Percentiles rank a stretch among this genome's conserved stretches.
Conservation (phyloP, 2,329 filamentous ascomycete species). For the Ascocoryne sarcoides region DNA sequence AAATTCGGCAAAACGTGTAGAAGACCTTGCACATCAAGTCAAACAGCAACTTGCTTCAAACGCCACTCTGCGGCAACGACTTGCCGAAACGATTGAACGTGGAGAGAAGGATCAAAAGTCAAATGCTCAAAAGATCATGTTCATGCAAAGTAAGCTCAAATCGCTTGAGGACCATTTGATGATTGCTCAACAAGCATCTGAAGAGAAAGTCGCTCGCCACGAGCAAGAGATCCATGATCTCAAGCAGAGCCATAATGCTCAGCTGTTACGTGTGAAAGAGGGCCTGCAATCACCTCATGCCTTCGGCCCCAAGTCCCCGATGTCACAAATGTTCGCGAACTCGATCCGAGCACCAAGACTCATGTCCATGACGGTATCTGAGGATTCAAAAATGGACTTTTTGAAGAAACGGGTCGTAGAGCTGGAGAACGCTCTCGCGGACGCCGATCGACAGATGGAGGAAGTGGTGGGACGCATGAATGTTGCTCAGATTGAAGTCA, state of each 20-base stretch:
- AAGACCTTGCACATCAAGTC: conserved; percentile 71
- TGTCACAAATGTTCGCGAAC: conserved; percentile 52
- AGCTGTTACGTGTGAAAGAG: conserved; percentile 66
- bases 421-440: conserved; percentile 69
- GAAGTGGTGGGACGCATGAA: conserved; percentile 78
- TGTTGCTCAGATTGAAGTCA: conserved; percentile 72
- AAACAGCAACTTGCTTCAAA: conserved; percentile 75
- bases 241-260: conserved; percentile 66
- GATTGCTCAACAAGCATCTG: conserved; percentile 73
- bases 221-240: conserved; percentile 76
- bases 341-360: conserved; percentile 47
- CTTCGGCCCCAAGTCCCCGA: conserved; percentile 50
- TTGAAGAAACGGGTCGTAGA: conserved; percentile 74
- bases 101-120: conserved; percentile 76
- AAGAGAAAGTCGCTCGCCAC: conserved; percentile 73
- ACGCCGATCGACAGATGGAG: conserved; percentile 75
- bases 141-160: conserved; percentile 73
- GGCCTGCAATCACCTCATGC: conserved; percentile 37
- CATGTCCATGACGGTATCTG: conserved; percentile 49
- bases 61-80: conserved; percentile 61
- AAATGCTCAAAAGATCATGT: conserved; percentile 74
- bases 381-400: conserved; percentile 64
- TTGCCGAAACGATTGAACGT: conserved; percentile 70
- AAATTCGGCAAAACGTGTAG: conserved; percentile 66
- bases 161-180: conserved; percentile 77